phyloP scores from a whole-genome alignment of 1,284 basidiomycete species.

The Sporisorium graminicola region DNA sequence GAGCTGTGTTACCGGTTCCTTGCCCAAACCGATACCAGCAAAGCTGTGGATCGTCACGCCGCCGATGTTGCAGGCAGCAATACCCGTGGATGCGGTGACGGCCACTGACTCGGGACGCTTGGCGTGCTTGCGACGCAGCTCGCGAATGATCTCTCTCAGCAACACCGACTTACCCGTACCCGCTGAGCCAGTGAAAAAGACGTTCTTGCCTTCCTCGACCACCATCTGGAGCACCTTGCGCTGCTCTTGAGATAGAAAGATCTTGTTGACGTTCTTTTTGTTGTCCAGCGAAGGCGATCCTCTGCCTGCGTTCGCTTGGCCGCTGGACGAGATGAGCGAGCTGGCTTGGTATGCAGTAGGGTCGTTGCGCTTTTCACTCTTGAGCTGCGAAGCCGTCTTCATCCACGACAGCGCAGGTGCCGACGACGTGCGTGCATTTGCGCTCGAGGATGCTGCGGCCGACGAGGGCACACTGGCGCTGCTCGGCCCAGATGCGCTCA shows the following conservation, averaged over 20 bases:
- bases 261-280: conserved; percentile 50
- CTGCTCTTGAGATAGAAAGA: conserved; percentile 64
- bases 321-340: conserved; percentile 22
- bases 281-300: conserved; percentile 11
- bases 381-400: conserved; percentile 46
- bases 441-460: background rate
- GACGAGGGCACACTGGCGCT: background rate
- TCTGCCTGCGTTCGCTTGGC: conserved; percentile 5
- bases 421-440: conserved; percentile 23
- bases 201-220: conserved; percentile 73
- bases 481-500: background rate
- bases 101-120: conserved; percentile 77
- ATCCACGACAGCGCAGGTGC: conserved; percentile 35
- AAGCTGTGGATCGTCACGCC: conserved; percentile 94
- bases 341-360: conserved; percentile 31
- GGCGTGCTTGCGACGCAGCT: conserved; percentile 73
- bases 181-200: conserved; percentile 97
- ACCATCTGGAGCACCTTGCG: conserved; percentile 62
- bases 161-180: conserved; percentile 96
- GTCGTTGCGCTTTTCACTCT: conserved; percentile 30
- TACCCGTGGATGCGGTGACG: conserved; percentile 89
- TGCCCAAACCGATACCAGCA: conserved; percentile 85
- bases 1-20: conserved; percentile 78
- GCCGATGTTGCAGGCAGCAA: conserved; percentile 91
- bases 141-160: conserved; percentile 85